Base-by-base conservation (phyloP, 768 basidiomycete species). In the Calvatia gigantea region DNA sequence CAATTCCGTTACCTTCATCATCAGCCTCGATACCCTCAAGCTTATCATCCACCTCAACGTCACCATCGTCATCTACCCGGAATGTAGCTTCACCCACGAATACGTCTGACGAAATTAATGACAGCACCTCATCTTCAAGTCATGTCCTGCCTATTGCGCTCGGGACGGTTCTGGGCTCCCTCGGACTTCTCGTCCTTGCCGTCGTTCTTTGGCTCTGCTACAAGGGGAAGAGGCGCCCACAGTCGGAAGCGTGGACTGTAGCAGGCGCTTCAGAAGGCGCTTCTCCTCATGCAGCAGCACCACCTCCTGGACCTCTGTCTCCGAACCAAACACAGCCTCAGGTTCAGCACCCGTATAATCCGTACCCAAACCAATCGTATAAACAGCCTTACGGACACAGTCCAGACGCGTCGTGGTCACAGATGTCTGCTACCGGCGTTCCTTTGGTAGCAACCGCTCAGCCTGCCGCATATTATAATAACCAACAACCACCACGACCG, bases 201-300 rank as follows among this genome's bases (percentile, higher is more conserved):
- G 60, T 62, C 2, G 64, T 62, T 19, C 15, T 70, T 32, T 73
- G 66, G 67, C 71, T 69, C 56, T 69, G 60, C 57, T 51, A 58
- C 44, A 62, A 66, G 17, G 59, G 66, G 37, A 58, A 59, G 19
- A 55, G 38, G 17, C 61, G 71, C 39, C 69, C 73, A 0, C 52
- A 56, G 6, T 71, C 74, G 4, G 70, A 73, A 51, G 67, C 68
- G 6, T 74, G 74, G 73, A 69, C 71, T 1, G 57, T 71, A 39
- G 62, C 64, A 12, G 69, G 68, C 11, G 27, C 32, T 11, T 54
- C 50, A 39, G 62, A 63, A 12, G 69, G 68, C 11, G 27, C 32
- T 11, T 54, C 50, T 7, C 5, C 21, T 4, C 19, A 45, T 3
- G 29, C 35, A 8, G 21, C 9, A 2, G 8, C 23, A 5, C 9